A percentile compares a stretch with the other conserved stretches of the same genome.
phyloP scores from a whole-genome alignment of 208 protist species.

The Acanthamoeba lenticulata region DNA sequence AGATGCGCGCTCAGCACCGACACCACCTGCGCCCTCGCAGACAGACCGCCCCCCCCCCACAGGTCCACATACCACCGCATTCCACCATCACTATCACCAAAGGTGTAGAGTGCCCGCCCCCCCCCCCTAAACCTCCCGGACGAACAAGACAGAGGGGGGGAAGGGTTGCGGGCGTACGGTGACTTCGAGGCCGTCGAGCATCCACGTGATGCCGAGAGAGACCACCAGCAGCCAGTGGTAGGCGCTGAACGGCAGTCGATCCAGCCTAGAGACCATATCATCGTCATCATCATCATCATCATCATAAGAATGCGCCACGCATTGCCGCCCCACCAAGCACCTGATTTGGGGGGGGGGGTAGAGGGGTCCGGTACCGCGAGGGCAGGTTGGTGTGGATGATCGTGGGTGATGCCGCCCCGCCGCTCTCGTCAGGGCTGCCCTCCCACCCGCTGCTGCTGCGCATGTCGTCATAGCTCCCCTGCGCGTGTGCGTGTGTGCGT shows the following conservation, averaged over 20 bases:
- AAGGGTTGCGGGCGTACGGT: neutral
- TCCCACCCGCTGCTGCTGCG: too few relatives aligned
- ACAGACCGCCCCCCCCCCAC: too few relatives aligned
- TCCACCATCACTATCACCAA: neutral
- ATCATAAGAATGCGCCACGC: neutral
- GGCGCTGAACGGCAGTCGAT: neutral
- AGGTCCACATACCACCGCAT: neutral
- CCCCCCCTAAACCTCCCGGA: too few relatives aligned
- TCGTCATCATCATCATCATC: neutral
- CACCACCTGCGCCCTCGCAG: neutral
- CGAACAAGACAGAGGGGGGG: too few relatives aligned
- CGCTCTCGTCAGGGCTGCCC: too few relatives aligned
- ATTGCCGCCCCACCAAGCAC: neutral
- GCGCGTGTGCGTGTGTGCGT: too few relatives aligned
- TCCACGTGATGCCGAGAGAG: conserved; percentile 35
- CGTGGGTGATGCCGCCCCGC: neutral
- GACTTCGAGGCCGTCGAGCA: conserved; percentile 48
- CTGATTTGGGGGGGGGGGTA: neutral
- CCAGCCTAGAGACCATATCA: neutral
- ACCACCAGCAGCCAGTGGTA: conserved; percentile 47
- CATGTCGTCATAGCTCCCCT: too few relatives aligned
- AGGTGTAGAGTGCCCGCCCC: neutral
- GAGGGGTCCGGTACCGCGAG: neutral
- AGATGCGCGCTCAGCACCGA: conserved; percentile 43
- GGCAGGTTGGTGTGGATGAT: conserved; percentile 1